A percentile compares a stretch with the other conserved stretches of the same genome.
Evolutionary conservation across 2,329 filamentous ascomycete species (phyloP).

Genomic region (Paraphaeosphaeria minitans): DNA sequence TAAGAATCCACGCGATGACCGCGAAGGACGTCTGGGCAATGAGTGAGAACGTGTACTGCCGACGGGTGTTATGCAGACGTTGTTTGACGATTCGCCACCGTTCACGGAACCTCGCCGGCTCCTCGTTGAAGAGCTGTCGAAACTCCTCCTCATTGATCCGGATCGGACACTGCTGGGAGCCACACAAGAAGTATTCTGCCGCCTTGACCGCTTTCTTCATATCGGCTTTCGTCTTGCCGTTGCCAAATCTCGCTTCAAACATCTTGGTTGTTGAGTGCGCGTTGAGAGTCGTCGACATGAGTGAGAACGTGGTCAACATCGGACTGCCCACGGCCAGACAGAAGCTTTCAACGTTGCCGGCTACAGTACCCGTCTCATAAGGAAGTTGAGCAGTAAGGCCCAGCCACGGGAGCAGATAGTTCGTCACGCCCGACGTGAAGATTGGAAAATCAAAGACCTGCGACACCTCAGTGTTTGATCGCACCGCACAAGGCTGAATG

Average conservation of each 20-base stretch:
- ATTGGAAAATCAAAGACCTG: conserved; percentile 5
- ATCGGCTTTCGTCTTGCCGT: neutral
- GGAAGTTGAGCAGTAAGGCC: conserved; percentile 2
- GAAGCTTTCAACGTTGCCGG: conserved; percentile 2
- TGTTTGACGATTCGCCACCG: neutral
- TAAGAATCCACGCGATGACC: neutral
- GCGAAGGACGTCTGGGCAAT: neutral
- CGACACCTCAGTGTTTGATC: neutral
- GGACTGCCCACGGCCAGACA: conserved; percentile 2
- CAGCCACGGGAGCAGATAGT: neutral
- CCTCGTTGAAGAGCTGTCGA: neutral
- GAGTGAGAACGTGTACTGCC: conserved; percentile 3
- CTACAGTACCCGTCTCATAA: neutral
- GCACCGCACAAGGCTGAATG: neutral
- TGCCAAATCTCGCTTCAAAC: neutral
- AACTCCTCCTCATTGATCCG: neutral
- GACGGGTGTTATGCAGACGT: neutral
- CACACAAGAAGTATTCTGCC: neutral
- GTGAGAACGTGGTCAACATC: neutral
- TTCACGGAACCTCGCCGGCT: neutral
- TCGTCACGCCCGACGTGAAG: neutral
- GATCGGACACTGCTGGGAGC: conserved; percentile 1
- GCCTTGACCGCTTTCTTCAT: neutral
- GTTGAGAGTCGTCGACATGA: neutral
- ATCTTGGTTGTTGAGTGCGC: neutral